A percentile compares a stretch with the other conserved stretches of the same genome.
phyloP scores from a whole-genome alignment of 768 basidiomycete genomes.

The Sporobolomyces pararoseus region DNA sequence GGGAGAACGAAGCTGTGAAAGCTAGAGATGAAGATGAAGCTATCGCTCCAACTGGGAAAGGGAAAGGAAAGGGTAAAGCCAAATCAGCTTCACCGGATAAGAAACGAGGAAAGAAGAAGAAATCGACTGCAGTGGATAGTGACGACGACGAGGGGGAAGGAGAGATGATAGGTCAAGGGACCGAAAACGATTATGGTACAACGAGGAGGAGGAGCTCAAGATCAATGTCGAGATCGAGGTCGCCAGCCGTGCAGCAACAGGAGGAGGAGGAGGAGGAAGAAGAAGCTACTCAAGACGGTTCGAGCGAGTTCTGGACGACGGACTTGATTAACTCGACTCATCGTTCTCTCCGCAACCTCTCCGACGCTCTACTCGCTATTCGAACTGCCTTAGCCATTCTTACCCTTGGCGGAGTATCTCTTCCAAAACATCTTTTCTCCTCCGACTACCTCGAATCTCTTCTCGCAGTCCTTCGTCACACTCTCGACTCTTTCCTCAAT shows the following conservation, averaged over 20 bases:
- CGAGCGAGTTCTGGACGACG: conserved; percentile 3
- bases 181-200: conserved; percentile 47
- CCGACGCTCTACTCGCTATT: conserved; percentile 32
- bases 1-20: conserved; percentile 50
- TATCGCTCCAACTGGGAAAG: background rate
- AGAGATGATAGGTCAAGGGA: too few species aligned
- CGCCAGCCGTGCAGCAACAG: background rate
- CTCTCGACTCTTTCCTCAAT: conserved; percentile 72
- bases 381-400: conserved; percentile 34
- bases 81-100: conserved; percentile 47
- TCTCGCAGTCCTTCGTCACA: conserved; percentile 71
- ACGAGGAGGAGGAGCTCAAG: conserved; percentile 43
- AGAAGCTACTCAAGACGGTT: background rate
- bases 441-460: conserved; percentile 85
- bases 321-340: background rate
- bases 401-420: conserved; percentile 13
- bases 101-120: conserved; percentile 47
- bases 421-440: conserved; percentile 68
- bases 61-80: conserved; percentile 36
- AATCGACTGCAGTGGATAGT: conserved; percentile 41
- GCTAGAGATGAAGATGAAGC: conserved; percentile 2
- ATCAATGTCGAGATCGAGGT: conserved; percentile 47
- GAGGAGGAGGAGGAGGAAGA: conserved; percentile 4
- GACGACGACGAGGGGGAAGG: conserved; percentile 49
- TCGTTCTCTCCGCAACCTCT: background rate